Percentiles rank a stretch among this genome's conserved stretches.
Evolutionary conservation across 2,329 filamentous ascomycete species (phyloP).

Genomic region (Nothomitra cinnamomea): DNA sequence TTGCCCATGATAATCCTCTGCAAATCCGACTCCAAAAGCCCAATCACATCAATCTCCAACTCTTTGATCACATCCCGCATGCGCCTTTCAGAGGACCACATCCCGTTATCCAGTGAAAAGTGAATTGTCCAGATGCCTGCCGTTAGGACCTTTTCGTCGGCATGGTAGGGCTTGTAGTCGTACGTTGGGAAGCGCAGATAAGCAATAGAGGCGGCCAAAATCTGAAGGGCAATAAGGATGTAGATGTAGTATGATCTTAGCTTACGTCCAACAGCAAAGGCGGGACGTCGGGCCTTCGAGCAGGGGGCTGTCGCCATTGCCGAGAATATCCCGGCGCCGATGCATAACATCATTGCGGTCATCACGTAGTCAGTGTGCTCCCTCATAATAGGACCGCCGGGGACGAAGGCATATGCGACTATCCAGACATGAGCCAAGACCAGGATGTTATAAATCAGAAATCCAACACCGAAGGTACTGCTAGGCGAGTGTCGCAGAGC

Average conservation of each 20-base stretch:
- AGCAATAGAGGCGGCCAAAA: slow-evolving; percentile 62
- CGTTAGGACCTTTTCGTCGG: slow-evolving; percentile 71
- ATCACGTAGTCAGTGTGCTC: slow-evolving; percentile 96
- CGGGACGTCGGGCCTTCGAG: slow-evolving; percentile 24
- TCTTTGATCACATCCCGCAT: slow-evolving; percentile 86
- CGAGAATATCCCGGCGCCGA: slow-evolving; percentile 74
- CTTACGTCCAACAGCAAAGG: slow-evolving; percentile 30
- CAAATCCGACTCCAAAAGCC: slow-evolving; percentile 81
- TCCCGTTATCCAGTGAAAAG: slow-evolving; percentile 93
- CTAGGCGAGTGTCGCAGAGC: slow-evolving; percentile 64
- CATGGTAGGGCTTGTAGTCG: slow-evolving; percentile 80
- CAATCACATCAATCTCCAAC: slow-evolving; percentile 90
- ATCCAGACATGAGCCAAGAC: slow-evolving; percentile 98
- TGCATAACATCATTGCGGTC: slow-evolving; percentile 64
- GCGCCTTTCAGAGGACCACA: slow-evolving; percentile 93
- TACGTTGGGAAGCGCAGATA: slow-evolving; percentile 87
- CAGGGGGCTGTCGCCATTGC: slow-evolving; percentile 25
- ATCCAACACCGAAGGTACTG: slow-evolving; percentile 71
- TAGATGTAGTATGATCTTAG: slow-evolving; percentile 53
- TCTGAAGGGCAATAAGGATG: slow-evolving; percentile 56
- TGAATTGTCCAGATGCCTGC: slow-evolving; percentile 98
- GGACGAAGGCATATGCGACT: slow-evolving; percentile 94
- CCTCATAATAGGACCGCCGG: slow-evolving; percentile 77
- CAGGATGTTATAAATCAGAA: slow-evolving; percentile 82
- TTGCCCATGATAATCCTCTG: slow-evolving; percentile 99